A percentile compares a stretch with the other conserved stretches of the same genome.
These are phyloP conservation scores for Panus rudis DNA, from an alignment of 768 basidiomycete species.

Conservation along the genomic window DNA sequence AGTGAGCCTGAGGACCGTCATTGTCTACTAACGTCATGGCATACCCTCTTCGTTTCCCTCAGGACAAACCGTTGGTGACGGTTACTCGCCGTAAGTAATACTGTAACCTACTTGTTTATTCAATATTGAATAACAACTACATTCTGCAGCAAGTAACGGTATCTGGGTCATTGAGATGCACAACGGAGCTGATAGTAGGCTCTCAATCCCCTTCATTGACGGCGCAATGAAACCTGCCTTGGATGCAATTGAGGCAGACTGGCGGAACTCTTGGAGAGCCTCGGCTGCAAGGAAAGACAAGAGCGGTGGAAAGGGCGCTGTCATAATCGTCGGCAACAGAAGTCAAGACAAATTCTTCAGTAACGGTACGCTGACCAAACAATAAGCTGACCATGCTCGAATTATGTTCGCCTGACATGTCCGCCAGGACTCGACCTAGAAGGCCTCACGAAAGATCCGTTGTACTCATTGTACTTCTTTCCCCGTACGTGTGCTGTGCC, in stretches of 20 bases:
- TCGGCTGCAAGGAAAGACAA: constrained; percentile 38
- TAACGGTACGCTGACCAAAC: constrained; percentile 67
- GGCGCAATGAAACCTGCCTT: constrained; percentile 62
- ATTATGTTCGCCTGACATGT: neutral
- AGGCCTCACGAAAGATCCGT: constrained; percentile 41
- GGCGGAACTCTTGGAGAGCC: constrained; percentile 48
- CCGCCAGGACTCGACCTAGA: constrained; percentile 56
- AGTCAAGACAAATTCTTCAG: constrained; percentile 87
- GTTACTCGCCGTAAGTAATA: constrained; percentile 53
- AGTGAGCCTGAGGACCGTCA: too few relatives aligned
- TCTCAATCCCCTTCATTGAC: constrained; percentile 52
- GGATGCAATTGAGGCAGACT: constrained; percentile 65
- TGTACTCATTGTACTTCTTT: constrained; percentile 63
- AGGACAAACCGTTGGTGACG: constrained; percentile 49
- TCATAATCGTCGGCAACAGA: constrained; percentile 70
- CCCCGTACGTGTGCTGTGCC: constrained; percentile 35
- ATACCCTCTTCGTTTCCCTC: constrained; percentile 45
- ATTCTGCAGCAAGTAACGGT: constrained; percentile 41
- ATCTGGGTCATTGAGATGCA: constrained; percentile 79
- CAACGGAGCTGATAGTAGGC: constrained; percentile 67
- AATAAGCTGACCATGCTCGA: neutral
- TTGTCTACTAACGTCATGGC: constrained; percentile 34
- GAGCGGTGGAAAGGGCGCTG: constrained; percentile 54
- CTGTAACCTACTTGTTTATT: neutral
- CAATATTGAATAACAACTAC: neutral